Base-by-base conservation (phyloP, 73 alveolate species). In the Paramecium pentaurelia region DNA sequence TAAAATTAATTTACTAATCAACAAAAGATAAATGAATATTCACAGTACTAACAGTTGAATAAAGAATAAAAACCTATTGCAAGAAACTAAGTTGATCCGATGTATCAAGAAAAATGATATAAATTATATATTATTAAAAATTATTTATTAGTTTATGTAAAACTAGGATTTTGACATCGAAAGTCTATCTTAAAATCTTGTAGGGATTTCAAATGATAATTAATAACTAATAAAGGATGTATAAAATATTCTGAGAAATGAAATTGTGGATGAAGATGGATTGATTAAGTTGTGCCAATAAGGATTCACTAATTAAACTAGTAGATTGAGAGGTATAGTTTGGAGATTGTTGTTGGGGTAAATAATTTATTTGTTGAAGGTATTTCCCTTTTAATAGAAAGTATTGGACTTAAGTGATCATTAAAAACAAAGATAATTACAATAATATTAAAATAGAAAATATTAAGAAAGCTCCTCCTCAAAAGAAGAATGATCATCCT, bases 271-370 rank as follows among this genome's bases (percentile, higher is more conserved):
- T 22, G 70, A 54, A n/a, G 70, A 54, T 16, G 70, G 32, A 3
- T 18, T 54, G 14, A 18, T 54, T 4, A 54, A 54, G 25, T 54
- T 54, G 32, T 54, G 70, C 14, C 70, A 54, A 54, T 54, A 16
- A 54, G 70, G 70, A 22, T 54, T 54, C 12, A 54, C 70, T 1
- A 54, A 54, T 54, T 54, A 54, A 54, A 54, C 32, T 1, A 18
- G 27, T 32, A 68, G 49, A 75, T 34, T 75, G 18, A 37, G 88
- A 75, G 88, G 88, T 1, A 34, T 75, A 37, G 88, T 36, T 11
- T 75, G 88, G 88, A 34, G 88, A 37, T 37, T 75, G 34, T 38
- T 75, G 25, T 75, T 75, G 40, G 88, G 88, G 88, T 75, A 75
- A 14, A 4, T n/a, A 22, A 14, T 32, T 36, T 3, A 32, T 1